phyloP scores from a whole-genome alignment of 2,329 filamentous ascomycete genomes.

The Epichloe amarillans region DNA sequence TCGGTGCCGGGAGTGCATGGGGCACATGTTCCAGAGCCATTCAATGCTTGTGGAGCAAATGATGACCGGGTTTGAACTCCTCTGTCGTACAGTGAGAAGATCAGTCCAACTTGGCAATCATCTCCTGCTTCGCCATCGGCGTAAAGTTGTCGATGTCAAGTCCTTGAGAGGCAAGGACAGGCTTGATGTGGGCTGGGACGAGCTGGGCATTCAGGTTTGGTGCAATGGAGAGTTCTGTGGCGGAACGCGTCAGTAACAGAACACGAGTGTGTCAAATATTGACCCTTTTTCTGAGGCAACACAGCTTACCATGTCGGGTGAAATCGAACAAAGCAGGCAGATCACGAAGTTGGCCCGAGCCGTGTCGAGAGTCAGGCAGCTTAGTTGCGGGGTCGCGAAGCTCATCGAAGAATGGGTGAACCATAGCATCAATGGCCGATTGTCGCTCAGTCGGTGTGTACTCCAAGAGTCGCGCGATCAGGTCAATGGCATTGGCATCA shows the following conservation, averaged over 20 bases:
- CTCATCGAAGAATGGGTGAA: conserved; percentile 97
- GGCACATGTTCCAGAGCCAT: conserved; percentile 17
- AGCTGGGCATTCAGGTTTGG: conserved; percentile 77
- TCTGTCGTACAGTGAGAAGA: conserved; percentile 12
- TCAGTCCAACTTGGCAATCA: conserved; percentile 97
- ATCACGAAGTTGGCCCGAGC: conserved; percentile 65
- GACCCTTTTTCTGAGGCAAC: not conserved
- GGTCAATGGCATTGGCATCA: conserved; percentile 79
- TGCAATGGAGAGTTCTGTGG: conserved; percentile 83
- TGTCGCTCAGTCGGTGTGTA: conserved; percentile 95
- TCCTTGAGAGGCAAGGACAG: conserved; percentile 59
- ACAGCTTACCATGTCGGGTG: conserved; percentile 68
- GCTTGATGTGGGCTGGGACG: conserved; percentile 70
- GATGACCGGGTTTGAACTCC: conserved; percentile 20
- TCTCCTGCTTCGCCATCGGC: conserved; percentile 83
- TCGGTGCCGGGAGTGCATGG: conserved; percentile 17
- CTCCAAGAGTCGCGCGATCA: conserved; percentile 87
- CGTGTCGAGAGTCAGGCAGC: conserved; percentile 86
- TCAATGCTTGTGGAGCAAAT: conserved; percentile 18
- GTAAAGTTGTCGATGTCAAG: conserved; percentile 91
- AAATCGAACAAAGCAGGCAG: conserved; percentile 88
- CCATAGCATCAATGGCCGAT: conserved; percentile 89
- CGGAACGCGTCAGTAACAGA: not conserved
- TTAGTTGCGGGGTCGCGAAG: conserved; percentile 81
- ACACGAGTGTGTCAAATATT: not conserved